Evolutionary conservation across 768 basidiomycete genomes (phyloP).

Genomic region (Rhodotorula graminis): DNA sequence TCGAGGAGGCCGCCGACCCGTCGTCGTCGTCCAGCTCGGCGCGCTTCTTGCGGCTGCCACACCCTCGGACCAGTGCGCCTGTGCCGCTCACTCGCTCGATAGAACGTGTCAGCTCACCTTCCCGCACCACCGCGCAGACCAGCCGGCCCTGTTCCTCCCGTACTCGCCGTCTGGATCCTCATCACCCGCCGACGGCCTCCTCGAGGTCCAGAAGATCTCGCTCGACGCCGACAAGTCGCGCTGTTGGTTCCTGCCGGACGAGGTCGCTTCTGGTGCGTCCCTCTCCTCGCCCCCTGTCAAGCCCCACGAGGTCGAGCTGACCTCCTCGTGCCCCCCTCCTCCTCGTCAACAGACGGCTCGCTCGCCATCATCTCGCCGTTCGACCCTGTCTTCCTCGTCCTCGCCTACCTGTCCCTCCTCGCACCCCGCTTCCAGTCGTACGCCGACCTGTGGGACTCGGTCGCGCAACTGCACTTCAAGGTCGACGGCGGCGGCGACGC

Average conservation of each 20-base stretch:
- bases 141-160: slow-evolving; percentile 20
- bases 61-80: slow-evolving; percentile 22
- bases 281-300: background rate
- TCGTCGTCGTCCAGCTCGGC: background rate
- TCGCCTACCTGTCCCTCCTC: slow-evolving; percentile 27
- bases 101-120: background rate
- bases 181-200: slow-evolving; percentile 7
- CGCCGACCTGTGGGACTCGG: slow-evolving; percentile 24
- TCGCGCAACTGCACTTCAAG: slow-evolving; percentile 10
- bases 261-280: slow-evolving; percentile 20
- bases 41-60: slow-evolving; percentile 31
- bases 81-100: background rate
- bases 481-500: background rate
- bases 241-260: slow-evolving; percentile 34
- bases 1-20: background rate
- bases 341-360: slow-evolving; percentile 17
- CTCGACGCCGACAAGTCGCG: slow-evolving; percentile 27
- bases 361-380: slow-evolving; percentile 22
- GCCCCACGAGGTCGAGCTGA: too few species aligned
- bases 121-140: background rate
- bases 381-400: slow-evolving; percentile 31
- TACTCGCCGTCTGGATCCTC: background rate
- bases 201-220: slow-evolving; percentile 30
- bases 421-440: slow-evolving; percentile 10
- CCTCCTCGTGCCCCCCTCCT: background rate